phyloP scores from a whole-genome alignment of 2,329 filamentous ascomycete genomes.

The Diaporthe destruens region DNA sequence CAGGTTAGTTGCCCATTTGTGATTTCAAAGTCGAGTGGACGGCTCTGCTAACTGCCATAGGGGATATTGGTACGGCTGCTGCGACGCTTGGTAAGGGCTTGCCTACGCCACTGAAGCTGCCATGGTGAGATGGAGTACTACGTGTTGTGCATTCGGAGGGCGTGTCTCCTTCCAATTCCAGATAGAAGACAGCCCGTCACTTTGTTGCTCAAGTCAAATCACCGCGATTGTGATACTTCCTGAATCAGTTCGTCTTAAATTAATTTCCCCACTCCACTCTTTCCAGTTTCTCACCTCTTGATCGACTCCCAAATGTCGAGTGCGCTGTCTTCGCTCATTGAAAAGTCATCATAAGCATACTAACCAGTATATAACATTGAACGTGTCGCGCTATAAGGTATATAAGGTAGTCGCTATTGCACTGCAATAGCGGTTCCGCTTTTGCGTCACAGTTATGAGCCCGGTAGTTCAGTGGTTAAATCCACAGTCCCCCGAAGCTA shows the following conservation, averaged over 20 bases:
- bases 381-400: too few relatives aligned
- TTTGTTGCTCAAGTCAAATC: neutral
- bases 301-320: neutral
- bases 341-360: neutral
- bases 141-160: too few relatives aligned
- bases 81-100: conserved; percentile 71
- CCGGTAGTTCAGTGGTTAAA: too few relatives aligned
- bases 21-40: neutral
- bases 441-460: too few relatives aligned
- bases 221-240: too few relatives aligned
- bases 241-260: neutral
- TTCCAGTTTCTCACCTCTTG: neutral
- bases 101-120: conserved; percentile 73
- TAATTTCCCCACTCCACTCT: neutral
- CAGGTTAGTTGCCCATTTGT: conserved; percentile 59
- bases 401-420: too few relatives aligned
- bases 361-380: too few relatives aligned
- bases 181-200: accelerated
- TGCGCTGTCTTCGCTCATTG: too few relatives aligned
- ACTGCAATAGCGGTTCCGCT: too few relatives aligned
- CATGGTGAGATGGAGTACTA: conserved; percentile 63
- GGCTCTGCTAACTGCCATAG: conserved; percentile 29
- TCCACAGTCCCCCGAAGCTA: too few relatives aligned
- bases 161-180: too few relatives aligned
- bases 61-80: conserved; percentile 77